Base-by-base conservation (phyloP, 2,329 filamentous ascomycete genomes). In the Ophiostoma sp. region DNA sequence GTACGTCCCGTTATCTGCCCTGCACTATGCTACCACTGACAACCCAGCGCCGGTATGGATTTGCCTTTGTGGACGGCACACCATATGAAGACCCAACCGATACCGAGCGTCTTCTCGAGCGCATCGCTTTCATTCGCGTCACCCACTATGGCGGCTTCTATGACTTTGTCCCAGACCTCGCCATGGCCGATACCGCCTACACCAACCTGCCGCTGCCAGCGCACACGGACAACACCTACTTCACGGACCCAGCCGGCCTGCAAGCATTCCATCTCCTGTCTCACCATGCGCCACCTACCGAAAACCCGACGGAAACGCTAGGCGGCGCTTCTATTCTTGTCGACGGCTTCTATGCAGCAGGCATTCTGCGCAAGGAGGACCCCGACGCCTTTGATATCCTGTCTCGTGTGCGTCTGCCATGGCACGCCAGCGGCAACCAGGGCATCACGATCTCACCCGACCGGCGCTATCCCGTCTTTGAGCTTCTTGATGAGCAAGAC, bases 171-270 rank as follows among this genome's bases (percentile, higher is more conserved):
- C 90, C 93, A 5, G 91, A 97, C 77, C 84, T 97, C 38, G 89
- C 92, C 41, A 89, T 89, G 75, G 93, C 93, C 72, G 93, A 97
- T 75, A 96, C 91, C 1, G 93, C 93, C 3, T 99, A 98, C 79
- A 97, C 94, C 1, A 92, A 90, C 74, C 83, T 95, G 66, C 88
- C 88, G 0, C 85, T 99, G 2, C 86, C 87, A 27, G 89, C 91
- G 0, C 95, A 99, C 78, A 98, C 94, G 0, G 95, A 99, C 79
- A 98, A 87, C 6, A 97, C 94, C 0, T 98, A 99, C 78, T 98
- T 98, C 79, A 93, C 87, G 36, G 94, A 98, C 71, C 94, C 95
- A 0, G 89, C 91, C 2, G 92, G 94, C 9, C 84, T 99, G 45
- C 95, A 99, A 77, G 88, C 95, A 40, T 96, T 99, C 78, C 95